A percentile compares a stretch with the other conserved stretches of the same genome.
Conservation (phyloP, 176 grass and related monocot genomes). For the Alloteropsis semialata region DNA sequence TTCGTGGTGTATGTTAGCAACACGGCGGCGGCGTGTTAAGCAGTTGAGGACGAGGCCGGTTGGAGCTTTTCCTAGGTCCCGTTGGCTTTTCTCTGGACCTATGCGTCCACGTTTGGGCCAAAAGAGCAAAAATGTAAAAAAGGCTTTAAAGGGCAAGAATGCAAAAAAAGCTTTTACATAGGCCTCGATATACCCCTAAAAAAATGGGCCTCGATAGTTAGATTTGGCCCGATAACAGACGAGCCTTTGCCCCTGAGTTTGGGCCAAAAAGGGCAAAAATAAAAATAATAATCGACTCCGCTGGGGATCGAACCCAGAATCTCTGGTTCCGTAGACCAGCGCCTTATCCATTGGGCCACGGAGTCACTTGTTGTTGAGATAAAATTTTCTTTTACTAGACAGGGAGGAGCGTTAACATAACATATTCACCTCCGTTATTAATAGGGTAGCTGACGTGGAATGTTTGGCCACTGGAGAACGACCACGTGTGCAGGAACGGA, state of each 20-base stretch:
- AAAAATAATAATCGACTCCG: conserved; percentile 3
- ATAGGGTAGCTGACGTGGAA: not conserved
- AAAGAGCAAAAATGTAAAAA: too few species aligned
- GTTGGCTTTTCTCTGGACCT: too few species aligned
- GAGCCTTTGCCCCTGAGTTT: too few species aligned
- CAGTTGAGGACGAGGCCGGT: not conserved
- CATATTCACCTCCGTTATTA: not conserved
- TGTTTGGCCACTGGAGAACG: not conserved
- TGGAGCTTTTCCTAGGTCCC: not conserved
- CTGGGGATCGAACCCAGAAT: conserved; percentile 99
- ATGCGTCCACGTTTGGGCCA: not conserved
- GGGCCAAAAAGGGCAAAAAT: not conserved
- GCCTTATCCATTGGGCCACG: conserved; percentile 96
- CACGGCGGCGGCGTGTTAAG: not conserved
- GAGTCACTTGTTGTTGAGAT: conserved; percentile 7
- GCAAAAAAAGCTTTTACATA: too few species aligned
- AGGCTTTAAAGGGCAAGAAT: too few species aligned
- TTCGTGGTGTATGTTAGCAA: too few species aligned
- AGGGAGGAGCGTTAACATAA: not conserved
- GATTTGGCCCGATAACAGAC: too few species aligned
- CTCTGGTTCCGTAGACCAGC: conserved; percentile 99
- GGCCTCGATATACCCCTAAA: too few species aligned
- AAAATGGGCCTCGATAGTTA: too few species aligned
- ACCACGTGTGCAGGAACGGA: conserved; percentile 12
- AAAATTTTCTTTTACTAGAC: not conserved